Evolutionary conservation across 352 stramenopile genomes (phyloP), one percentile per base, ranked within the genome.

Genomic region (Elongisporangium senticosum): DNA sequence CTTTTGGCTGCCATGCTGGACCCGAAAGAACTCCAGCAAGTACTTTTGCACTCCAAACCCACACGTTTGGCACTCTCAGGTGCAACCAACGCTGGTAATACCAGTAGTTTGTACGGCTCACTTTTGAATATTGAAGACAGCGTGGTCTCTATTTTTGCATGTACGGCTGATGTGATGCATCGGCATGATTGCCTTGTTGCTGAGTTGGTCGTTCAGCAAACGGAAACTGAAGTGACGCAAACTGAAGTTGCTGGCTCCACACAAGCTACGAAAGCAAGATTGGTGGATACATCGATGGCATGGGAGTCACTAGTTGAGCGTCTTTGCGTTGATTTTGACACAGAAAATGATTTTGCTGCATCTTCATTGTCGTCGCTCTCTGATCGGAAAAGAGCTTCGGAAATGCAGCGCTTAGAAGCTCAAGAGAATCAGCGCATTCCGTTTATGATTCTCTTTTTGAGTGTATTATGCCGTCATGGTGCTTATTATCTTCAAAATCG

Each of bases 111-210:
- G 19, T 28, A 39, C 10, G 39, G 43, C 17, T 39, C n/a, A 39
- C 50, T 75, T 3, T 49, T 67, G 14, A 71, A 79, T 21, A 72
- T 83, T 7, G 76, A 86, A 24, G 64, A 83, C 39, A 69, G 67
- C 40, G 68, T 71, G 20, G 58, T 74, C 53, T 67, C 67, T 14
- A 68, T 81, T 56, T 75, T 87, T 28, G 59, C 64, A n/a, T 86
- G 77, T 52, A 62, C 61, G 17, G 77, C 79, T 24, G 79, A 89
- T 15, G 69, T 86, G 4, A 67, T 84, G 7, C 77, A 74, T 26
- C 72, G 81, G n/a, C 75, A 89, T 22, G 79, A 89, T 43, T 62
- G 55, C 23, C 65, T 87, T n/a, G 63, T 83, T 13, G 63, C 67
- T 33, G 61, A 61, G 40, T 26, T 69, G 6, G 33, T 58, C 4